Evolutionary conservation across 148 eudicot species (phyloP).

Genomic region (Fallopia convolvulus): DNA sequence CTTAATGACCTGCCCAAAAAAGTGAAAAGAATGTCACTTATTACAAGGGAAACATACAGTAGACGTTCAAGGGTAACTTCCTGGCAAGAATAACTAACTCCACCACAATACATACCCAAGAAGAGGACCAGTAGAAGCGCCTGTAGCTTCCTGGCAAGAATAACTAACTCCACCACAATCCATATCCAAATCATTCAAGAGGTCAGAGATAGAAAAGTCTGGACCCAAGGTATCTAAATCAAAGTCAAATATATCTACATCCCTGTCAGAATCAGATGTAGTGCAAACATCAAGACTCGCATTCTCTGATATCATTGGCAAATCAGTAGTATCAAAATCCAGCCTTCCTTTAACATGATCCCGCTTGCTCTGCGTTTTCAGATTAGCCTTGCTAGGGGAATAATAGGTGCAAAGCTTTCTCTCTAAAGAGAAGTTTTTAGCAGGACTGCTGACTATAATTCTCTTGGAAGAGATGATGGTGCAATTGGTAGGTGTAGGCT

Average conservation of each 20-base stretch:
- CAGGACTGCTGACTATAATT: slow-evolving; percentile 60
- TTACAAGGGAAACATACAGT: not conserved
- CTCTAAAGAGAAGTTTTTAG: slow-evolving; percentile 57
- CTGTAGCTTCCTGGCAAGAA: slow-evolving; percentile 31
- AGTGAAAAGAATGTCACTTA: not conserved
- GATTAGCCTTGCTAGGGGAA: slow-evolving; percentile 49
- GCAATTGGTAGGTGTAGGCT: slow-evolving; percentile 50
- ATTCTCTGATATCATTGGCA: slow-evolving; percentile 26
- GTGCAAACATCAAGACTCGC: slow-evolving; percentile 30
- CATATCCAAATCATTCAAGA: slow-evolving; percentile 60
- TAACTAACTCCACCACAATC: slow-evolving; percentile 19
- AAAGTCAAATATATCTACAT: slow-evolving; percentile 53
- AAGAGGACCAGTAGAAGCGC: slow-evolving; percentile 35
- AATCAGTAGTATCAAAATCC: slow-evolving; percentile 62
- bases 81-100: too few relatives aligned
- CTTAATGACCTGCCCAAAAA: slow-evolving; percentile 34
- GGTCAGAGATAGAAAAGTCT: slow-evolving; percentile 50
- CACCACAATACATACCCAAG: slow-evolving; percentile 44
- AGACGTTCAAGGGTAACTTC: not conserved
- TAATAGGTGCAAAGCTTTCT: slow-evolving; percentile 52
- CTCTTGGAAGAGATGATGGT: slow-evolving; percentile 72
- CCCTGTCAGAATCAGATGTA: slow-evolving; percentile 45
- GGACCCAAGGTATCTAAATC: slow-evolving; percentile 61
- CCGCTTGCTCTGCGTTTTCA: slow-evolving; percentile 40
- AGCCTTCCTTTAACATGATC: slow-evolving; percentile 86